These are phyloP conservation scores for Pythium aristosporum DNA, from an alignment of 352 stramenopile species.

Conservation along the genomic window DNA sequence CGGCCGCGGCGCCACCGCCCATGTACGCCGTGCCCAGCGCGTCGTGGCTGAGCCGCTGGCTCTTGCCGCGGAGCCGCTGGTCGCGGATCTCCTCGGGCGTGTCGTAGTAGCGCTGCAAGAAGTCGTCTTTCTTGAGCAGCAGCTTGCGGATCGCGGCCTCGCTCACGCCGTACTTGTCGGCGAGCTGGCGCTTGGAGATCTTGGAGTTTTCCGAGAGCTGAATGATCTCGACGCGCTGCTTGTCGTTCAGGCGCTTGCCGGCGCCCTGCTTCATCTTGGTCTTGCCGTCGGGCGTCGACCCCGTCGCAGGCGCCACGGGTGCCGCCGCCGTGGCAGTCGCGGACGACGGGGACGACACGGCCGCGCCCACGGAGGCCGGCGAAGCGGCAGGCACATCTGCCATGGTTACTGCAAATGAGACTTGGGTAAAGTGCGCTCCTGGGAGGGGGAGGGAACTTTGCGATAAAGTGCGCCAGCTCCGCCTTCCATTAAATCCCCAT, in stretches of 20 bases:
- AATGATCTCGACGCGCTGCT: slow-evolving; percentile 83
- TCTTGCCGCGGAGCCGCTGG: slow-evolving; percentile 69
- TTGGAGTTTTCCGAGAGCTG: slow-evolving; percentile 77
- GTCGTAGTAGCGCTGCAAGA: slow-evolving; percentile 78
- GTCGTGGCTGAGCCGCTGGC: slow-evolving; percentile 33
- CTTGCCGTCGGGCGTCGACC: slow-evolving; percentile 32
- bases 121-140: slow-evolving; percentile 79
- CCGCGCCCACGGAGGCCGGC: background rate
- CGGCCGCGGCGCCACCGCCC: background rate
- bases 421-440: slow-evolving; percentile 9
- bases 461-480: slow-evolving; percentile 17
- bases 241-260: slow-evolving; percentile 78
- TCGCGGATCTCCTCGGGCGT: slow-evolving; percentile 74
- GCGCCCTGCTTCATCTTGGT: slow-evolving; percentile 60
- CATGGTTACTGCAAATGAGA: slow-evolving; percentile 1
- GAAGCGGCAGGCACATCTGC: slow-evolving; percentile 5
- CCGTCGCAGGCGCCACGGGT: background rate
- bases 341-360: background rate
- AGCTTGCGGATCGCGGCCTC: slow-evolving; percentile 81
- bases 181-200: slow-evolving; percentile 76
- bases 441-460: no score
- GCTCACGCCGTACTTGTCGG: slow-evolving; percentile 75
- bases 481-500: slow-evolving; percentile 13
- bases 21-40: slow-evolving; percentile 23
- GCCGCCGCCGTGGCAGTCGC: background rate